Evolutionary conservation across 169 alveolate species (phyloP).

Genomic region (Cryptosporidium ubiquitum): DNA sequence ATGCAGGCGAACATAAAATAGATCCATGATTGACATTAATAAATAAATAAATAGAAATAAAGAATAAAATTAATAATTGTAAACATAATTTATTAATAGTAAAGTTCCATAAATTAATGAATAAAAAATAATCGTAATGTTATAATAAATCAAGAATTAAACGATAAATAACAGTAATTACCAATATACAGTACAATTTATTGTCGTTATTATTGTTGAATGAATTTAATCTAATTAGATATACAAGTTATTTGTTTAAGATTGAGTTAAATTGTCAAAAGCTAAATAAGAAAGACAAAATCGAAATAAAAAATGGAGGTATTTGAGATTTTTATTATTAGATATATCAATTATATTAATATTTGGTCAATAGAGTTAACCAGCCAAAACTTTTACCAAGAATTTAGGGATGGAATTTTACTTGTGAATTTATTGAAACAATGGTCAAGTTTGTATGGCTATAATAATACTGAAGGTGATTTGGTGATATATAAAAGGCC

Average conservation of each 20-base stretch:
- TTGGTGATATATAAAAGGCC: constrained; percentile 53
- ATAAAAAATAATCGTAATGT: not conserved
- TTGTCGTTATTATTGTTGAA: not conserved
- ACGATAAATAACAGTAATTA: not conserved
- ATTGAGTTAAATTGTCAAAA: not conserved
- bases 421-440: constrained; percentile 16
- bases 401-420: constrained; percentile 60
- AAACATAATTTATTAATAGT: not conserved
- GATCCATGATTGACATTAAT: constrained; percentile 19
- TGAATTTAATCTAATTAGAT: not conserved
- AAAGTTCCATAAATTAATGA: not conserved
- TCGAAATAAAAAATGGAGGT: constrained; percentile 3
- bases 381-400: constrained; percentile 38
- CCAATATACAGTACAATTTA: not conserved
- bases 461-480: constrained; percentile 56
- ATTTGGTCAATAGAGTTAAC: constrained; percentile 60
- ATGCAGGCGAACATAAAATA: constrained; percentile 8
- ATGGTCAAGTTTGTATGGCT: constrained; percentile 65
- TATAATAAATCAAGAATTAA: not conserved
- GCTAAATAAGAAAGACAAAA: not conserved
- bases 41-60: not conserved
- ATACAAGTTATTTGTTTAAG: not conserved
- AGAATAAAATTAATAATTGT: not conserved
- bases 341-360: constrained; percentile 58
- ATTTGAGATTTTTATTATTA: constrained; percentile 55